phyloP scores from a whole-genome alignment of 208 protist genomes.

The Leishmania lainsoni region DNA sequence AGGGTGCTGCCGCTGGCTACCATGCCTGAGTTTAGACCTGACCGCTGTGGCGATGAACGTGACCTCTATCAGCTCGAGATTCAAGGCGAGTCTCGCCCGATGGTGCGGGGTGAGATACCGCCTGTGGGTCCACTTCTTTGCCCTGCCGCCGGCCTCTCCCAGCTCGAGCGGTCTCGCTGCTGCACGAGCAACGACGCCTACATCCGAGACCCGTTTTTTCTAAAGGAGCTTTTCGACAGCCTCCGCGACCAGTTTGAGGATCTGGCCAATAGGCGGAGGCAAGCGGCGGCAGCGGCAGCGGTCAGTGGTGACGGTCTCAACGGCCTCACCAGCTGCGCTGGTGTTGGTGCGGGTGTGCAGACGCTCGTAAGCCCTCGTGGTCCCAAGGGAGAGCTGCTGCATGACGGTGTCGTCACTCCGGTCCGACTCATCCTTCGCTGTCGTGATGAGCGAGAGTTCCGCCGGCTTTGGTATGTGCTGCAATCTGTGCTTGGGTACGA shows the following conservation, averaged over 20 bases:
- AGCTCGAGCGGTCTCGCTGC: constrained; percentile 11
- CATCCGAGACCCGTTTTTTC: constrained; percentile 53
- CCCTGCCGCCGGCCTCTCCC: constrained; percentile 29
- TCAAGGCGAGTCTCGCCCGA: constrained; percentile 39
- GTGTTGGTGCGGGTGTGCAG: constrained; percentile 10
- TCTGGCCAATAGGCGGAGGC: constrained; percentile 15
- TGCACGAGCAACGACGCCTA: constrained; percentile 45
- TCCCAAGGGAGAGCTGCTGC: not conserved
- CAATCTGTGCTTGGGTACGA: constrained; percentile 59
- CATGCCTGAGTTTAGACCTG: constrained; percentile 23
- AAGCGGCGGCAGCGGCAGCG: constrained; percentile 11
- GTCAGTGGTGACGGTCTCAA: not conserved
- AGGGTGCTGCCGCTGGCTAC: constrained; percentile 36
- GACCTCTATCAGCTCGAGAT: constrained; percentile 67
- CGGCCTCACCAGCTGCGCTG: not conserved
- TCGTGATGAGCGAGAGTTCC: constrained; percentile 51
- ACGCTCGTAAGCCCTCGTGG: constrained; percentile 12
- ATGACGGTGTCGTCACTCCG: not conserved
- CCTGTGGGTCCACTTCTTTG: constrained; percentile 55
- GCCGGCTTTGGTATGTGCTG: constrained; percentile 52
- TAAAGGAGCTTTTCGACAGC: constrained; percentile 61
- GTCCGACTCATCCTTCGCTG: constrained; percentile 41
- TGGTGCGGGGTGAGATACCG: constrained; percentile 50
- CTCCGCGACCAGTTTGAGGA: constrained; percentile 60
- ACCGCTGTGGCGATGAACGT: constrained; percentile 37